phyloP scores from a whole-genome alignment of 495 filamentous ascomycete species.

The Penicillium manginii region DNA sequence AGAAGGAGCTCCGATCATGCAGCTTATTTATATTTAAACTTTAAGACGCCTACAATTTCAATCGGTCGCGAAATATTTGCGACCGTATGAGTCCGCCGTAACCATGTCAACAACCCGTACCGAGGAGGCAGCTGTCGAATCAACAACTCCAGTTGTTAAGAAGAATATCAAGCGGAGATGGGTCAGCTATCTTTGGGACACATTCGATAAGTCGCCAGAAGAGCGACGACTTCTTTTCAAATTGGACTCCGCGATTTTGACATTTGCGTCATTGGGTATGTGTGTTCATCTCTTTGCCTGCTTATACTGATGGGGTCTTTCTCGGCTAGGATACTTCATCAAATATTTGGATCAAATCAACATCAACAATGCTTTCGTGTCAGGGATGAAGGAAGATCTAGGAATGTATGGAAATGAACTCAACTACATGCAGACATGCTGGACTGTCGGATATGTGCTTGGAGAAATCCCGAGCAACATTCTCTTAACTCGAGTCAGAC shows the following conservation, averaged over 20 bases:
- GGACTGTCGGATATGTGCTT: conserved; percentile 67
- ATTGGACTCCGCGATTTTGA: conserved; percentile 58
- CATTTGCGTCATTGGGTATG: conserved; percentile 54
- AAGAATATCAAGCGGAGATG: conserved; percentile 37
- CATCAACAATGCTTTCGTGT: conserved; percentile 59
- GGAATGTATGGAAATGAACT: conserved; percentile 58
- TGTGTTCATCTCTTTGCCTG: not conserved
- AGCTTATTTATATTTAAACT: not conserved
- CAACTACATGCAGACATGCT: conserved; percentile 55
- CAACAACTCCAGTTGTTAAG: conserved; percentile 22
- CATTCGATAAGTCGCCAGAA: conserved; percentile 61
- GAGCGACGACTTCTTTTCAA: conserved; percentile 65
- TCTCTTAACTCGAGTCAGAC: conserved; percentile 57
- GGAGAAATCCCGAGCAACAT: conserved; percentile 66
- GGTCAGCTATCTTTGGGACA: conserved; percentile 61
- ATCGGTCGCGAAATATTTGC: not conserved
- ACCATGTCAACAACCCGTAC: conserved; percentile 17
- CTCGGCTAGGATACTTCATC: conserved; percentile 56
- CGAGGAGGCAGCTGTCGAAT: conserved; percentile 20
- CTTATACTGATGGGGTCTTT: not conserved
- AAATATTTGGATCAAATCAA: conserved; percentile 63
- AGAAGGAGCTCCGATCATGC: conserved; percentile 1
- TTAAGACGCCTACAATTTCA: not conserved
- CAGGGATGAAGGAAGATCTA: conserved; percentile 63
- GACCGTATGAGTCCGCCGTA: conserved; percentile 1